Conservation (phyloP, 2,329 filamentous ascomycete genomes). For the Arthrobotrys entomopaga region DNA sequence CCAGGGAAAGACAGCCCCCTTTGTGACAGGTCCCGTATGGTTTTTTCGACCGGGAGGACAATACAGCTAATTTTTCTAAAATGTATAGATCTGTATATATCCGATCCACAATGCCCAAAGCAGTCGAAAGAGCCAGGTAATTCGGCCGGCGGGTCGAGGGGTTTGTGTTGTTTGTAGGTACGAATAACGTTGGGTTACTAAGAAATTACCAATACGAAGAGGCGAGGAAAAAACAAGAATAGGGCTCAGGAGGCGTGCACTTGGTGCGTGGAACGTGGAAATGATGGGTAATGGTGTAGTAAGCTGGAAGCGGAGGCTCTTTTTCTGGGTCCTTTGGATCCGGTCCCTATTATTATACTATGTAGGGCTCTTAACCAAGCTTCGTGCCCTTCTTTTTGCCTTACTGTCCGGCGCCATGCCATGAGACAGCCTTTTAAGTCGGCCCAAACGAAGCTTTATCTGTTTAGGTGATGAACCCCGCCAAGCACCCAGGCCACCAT, state of each 20-base stretch:
- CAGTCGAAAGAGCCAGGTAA: constrained; percentile 4
- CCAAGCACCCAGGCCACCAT: constrained; percentile 40
- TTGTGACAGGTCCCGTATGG: not conserved
- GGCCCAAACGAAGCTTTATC: constrained; percentile 28
- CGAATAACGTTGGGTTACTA: constrained; percentile 55
- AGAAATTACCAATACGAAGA: constrained; percentile 54
- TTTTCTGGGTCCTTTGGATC: constrained; percentile 42
- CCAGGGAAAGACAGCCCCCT: not conserved
- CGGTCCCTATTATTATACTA: constrained; percentile 34
- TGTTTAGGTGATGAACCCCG: constrained; percentile 38
- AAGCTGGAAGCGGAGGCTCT: constrained; percentile 53
- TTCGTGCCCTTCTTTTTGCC: constrained; percentile 30
- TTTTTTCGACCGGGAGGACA: constrained; percentile 6
- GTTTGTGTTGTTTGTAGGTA: constrained; percentile 51
- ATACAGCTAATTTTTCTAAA: constrained; percentile 7
- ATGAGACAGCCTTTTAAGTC: constrained; percentile 51
- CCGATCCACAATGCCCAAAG: constrained; percentile 19
- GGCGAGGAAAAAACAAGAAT: constrained; percentile 48
- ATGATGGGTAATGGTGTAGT: constrained; percentile 50
- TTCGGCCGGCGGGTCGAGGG: not conserved
- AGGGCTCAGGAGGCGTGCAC: constrained; percentile 39
- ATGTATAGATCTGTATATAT: constrained; percentile 18
- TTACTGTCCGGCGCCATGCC: constrained; percentile 20
- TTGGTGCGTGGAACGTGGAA: constrained; percentile 48
- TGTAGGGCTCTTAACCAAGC: constrained; percentile 28